Evolutionary conservation across 78 protist species (phyloP).

Genomic region (Dictyostelium purpureum): DNA sequence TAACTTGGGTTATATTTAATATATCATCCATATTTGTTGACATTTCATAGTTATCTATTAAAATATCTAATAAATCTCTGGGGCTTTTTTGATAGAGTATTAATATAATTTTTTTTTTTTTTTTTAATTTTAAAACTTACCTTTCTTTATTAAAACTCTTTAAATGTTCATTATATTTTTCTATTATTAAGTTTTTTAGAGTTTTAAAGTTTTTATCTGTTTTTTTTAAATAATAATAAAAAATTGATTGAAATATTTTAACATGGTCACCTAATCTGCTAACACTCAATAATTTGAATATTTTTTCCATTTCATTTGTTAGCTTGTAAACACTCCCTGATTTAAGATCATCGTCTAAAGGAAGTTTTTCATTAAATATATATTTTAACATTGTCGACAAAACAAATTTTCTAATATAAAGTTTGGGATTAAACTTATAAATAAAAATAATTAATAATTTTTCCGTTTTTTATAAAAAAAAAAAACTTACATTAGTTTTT

Average conservation of each 20-base stretch:
- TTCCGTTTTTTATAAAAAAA: not conserved
- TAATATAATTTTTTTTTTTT: too few species aligned
- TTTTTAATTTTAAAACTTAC: too few species aligned
- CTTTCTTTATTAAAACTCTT: too few species aligned
- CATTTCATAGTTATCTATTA: not conserved
- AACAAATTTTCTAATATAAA: slow-evolving; percentile 1
- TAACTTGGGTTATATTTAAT: not conserved
- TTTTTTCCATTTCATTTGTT: not conserved
- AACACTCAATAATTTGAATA: not conserved
- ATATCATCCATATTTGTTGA: not conserved
- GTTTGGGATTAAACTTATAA: not conserved
- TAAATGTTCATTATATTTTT: not conserved
- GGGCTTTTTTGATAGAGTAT: not conserved
- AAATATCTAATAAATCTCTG: slow-evolving; percentile 9
- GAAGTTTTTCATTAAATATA: not conserved
- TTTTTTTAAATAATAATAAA: not conserved
- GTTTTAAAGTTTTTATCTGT: not conserved
- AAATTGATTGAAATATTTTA: not conserved
- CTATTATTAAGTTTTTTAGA: not conserved
- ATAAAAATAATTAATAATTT: not conserved
- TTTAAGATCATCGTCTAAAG: not conserved
- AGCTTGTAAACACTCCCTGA: not conserved
- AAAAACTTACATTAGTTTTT: not conserved
- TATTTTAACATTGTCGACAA: slow-evolving; percentile 12
- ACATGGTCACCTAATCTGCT: not conserved